Base-by-base conservation (phyloP, 306 rosid species). In the Vachellia pachyceras region DNA sequence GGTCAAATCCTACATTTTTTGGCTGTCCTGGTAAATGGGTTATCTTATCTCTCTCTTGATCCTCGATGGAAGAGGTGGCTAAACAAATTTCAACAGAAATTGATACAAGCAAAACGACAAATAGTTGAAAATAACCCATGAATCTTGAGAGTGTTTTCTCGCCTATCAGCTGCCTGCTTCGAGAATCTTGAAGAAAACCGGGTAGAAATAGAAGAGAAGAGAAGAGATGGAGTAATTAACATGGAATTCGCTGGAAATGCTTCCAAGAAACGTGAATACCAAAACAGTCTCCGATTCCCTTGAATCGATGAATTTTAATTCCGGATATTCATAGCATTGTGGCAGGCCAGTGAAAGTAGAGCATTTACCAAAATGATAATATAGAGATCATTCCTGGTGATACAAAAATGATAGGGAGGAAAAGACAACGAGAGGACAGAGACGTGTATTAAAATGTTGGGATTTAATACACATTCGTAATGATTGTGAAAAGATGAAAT, bases 21-120 rank as follows among this genome's bases (percentile, higher is more conserved):
- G 97, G 99, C 69, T 93, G 99, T 17, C 99, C 98, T 20, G 97
- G 99, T 84, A 96, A 76, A 79, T 72, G 64, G 5, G 73, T 80
- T 45, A 96, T 88, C 77, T 87, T 88, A 83, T 96, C 98, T 84
- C 85, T 91, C 75, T 47, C 80, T 79, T 92, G 99, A 80, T 93
- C 99, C 60, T 81, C 84, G 11, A 69, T 41, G 1, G 87, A 80
- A 42, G 91, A 85, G 65, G 86, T 83, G 60, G 88, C 87, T 50
- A 77, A 78, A 76, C 84, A 88, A 85, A 68, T 73, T 84, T 90
- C 89, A 23, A 89, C 77, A 61, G 77, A 69, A 73, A 91, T 72
- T 79, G 72, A 82, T 50, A 88, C 52, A 65, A 91, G 39, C 80
- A 88, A 84, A 63, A 90, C 22, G 40, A 77, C 63, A 81, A 49